A percentile compares a stretch with the other conserved stretches of the same genome.
Conservation (phyloP, 352 stramenopile genomes). For the Globisporangium cylindrosporum region DNA sequence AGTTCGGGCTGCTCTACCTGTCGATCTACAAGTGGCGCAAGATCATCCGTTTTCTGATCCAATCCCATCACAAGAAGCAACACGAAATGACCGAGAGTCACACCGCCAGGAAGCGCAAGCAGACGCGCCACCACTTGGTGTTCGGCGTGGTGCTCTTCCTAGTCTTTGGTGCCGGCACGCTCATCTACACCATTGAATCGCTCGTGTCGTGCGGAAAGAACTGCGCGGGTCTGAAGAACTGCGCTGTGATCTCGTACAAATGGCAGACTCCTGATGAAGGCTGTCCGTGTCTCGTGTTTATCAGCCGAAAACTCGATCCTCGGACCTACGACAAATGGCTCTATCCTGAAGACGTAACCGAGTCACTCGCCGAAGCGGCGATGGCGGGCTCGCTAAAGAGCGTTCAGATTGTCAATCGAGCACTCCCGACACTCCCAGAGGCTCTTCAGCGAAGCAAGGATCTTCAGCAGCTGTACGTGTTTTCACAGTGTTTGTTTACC, state of each 20-base stretch:
- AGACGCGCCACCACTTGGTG: slow-evolving; percentile 14
- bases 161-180: slow-evolving; percentile 6
- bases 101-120: slow-evolving; percentile 12
- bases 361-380: slow-evolving; percentile 8
- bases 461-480: slow-evolving; percentile 21
- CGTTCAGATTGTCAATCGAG: slow-evolving; percentile 22
- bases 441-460: slow-evolving; percentile 10
- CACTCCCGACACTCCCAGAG: slow-evolving; percentile 16
- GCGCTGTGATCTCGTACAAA: slow-evolving; percentile 19
- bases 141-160: slow-evolving; percentile 17
- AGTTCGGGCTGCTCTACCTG: slow-evolving; percentile 18
- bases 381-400: slow-evolving; percentile 9
- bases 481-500: background rate
- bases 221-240: slow-evolving; percentile 11
- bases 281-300: slow-evolving; percentile 19
- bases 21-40: slow-evolving; percentile 26
- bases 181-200: slow-evolving; percentile 18
- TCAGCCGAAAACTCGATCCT: slow-evolving; percentile 10
- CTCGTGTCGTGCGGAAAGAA: slow-evolving; percentile 13
- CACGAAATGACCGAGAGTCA: slow-evolving; percentile 11
- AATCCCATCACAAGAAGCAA: slow-evolving; percentile 12
- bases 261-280: slow-evolving; percentile 7
- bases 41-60: slow-evolving; percentile 20
- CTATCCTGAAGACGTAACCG: slow-evolving; percentile 15
- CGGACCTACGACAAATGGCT: slow-evolving; percentile 19